phyloP scores from a whole-genome alignment of 495 filamentous ascomycete genomes.

The Tuber aestivum region DNA sequence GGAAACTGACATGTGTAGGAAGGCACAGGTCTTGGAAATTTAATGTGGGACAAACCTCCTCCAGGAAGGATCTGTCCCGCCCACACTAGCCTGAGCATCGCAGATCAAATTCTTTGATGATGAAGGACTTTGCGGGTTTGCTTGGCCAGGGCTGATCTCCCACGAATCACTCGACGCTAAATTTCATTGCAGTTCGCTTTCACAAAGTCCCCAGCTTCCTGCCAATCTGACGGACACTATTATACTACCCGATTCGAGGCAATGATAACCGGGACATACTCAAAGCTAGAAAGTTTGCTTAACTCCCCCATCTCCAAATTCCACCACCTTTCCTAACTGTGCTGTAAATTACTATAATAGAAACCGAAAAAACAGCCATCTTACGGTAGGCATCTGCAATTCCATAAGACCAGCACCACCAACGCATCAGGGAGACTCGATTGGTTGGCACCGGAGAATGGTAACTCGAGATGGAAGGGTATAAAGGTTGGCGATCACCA shows the following conservation, averaged over 20 bases:
- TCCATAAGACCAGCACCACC: conserved; percentile 15
- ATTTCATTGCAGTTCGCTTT: background rate
- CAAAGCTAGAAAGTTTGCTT: background rate
- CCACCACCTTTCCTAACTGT: background rate
- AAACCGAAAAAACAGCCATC: conserved; percentile 7
- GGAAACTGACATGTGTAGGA: background rate
- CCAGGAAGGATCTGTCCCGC: background rate
- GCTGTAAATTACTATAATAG: conserved; percentile 5
- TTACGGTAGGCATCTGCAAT: conserved; percentile 16
- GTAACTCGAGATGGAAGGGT: conserved; percentile 20
- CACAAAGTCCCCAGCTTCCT: background rate
- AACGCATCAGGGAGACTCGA: conserved; percentile 4
- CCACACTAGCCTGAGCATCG: background rate
- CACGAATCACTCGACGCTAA: background rate
- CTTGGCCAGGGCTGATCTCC: background rate
- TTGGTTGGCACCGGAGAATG: conserved; percentile 23
- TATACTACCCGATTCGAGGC: background rate
- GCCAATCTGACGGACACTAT: background rate
- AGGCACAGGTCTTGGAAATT: background rate
- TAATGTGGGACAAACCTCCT: background rate
- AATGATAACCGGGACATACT: background rate
- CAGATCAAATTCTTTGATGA: background rate
- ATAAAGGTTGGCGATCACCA: conserved; percentile 15
- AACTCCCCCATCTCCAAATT: background rate
- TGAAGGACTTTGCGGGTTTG: background rate